Base-by-base conservation (phyloP, 768 basidiomycete genomes). In the Podaxis sp. region DNA sequence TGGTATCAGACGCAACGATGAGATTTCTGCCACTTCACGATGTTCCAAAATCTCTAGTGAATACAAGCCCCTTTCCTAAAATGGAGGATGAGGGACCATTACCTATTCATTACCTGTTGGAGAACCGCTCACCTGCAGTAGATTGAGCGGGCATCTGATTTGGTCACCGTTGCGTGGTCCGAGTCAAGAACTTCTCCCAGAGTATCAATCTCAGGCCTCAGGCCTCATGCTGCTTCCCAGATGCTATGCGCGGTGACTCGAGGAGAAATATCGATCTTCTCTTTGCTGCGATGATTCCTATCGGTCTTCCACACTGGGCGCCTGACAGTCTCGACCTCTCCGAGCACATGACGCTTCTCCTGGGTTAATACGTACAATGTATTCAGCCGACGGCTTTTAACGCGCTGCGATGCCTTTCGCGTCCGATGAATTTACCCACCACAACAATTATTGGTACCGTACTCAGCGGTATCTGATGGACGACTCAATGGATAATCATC, bases 111-210 rank as follows among this genome's bases (percentile, higher is more conserved):
- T 28, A 30, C 33, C 8, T 6, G 58, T 37, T 22, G 37, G 49
- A 24, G 41, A 49, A 37, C 22, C 24, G 10, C 22, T 48, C 54
- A 50, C 20, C 33, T 41, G 49, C 51, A 33, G 59, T 62, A 62
- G 54, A 62, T 62, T 62, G 60, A 49, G 54, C 44, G 60, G 60
- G 36, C 60, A 62, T 62, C 54, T 62, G 53, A 37, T 46, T 38
- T 24, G 46, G 46, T 49, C 44, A 61, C 60, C 52, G 30, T 33
- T 33, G 52, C 26, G 52, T 44, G 41, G 51, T 55, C 20, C 46
- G 22, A 28, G 24, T 22, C 26, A 46, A 48, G 53, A 41, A 44
- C 36, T 17, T 22, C 51, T 60, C 12, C 33, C 5, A 33, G 58
- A 33, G 60, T 62, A 62, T 62, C 60, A 62, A 62, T 56, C 60